Conservation (phyloP, 164 flowering plant genomes). For the Hamamelis virginiana region DNA sequence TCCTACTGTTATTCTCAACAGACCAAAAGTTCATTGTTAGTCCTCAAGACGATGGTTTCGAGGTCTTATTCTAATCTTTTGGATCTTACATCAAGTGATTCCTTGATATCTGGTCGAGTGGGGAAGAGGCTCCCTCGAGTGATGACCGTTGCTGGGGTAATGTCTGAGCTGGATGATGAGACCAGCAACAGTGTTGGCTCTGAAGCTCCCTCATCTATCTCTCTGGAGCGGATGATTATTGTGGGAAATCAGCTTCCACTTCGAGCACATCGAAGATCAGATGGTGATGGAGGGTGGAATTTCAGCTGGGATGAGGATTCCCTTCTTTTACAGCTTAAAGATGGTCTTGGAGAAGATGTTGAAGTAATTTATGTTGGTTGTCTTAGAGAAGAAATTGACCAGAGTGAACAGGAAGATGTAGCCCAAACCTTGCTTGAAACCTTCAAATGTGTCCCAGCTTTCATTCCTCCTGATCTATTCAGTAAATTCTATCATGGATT, state of each 20-base stretch:
- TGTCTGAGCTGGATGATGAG: slow-evolving; percentile 84
- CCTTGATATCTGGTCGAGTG: slow-evolving; percentile 55
- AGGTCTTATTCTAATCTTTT: slow-evolving; percentile 88
- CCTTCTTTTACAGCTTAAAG: slow-evolving; percentile 43
- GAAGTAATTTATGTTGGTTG: slow-evolving; percentile 50
- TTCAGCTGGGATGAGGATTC: slow-evolving; percentile 53
- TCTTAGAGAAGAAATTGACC: slow-evolving; percentile 37
- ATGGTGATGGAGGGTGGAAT: slow-evolving; percentile 36
- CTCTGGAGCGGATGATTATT: slow-evolving; percentile 79
- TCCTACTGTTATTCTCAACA: background rate
- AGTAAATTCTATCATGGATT: slow-evolving; percentile 47
- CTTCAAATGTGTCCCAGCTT: slow-evolving; percentile 52
- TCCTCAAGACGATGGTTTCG: slow-evolving; percentile 65
- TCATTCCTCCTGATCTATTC: slow-evolving; percentile 44
- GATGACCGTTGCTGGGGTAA: slow-evolving; percentile 73
- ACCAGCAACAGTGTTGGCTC: slow-evolving; percentile 60
- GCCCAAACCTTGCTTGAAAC: slow-evolving; percentile 41
- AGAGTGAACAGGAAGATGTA: slow-evolving; percentile 44
- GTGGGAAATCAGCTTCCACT: slow-evolving; percentile 96
- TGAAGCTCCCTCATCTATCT: slow-evolving; percentile 75
- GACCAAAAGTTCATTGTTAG: background rate
- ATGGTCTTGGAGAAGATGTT: slow-evolving; percentile 47
- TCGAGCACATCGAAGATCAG: slow-evolving; percentile 50
- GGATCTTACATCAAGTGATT: slow-evolving; percentile 76
- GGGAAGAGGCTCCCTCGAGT: slow-evolving; percentile 78